These are phyloP conservation scores for Leptographium galeiforme DNA, from an alignment of 2,329 filamentous ascomycete species.

Conservation along the genomic window DNA sequence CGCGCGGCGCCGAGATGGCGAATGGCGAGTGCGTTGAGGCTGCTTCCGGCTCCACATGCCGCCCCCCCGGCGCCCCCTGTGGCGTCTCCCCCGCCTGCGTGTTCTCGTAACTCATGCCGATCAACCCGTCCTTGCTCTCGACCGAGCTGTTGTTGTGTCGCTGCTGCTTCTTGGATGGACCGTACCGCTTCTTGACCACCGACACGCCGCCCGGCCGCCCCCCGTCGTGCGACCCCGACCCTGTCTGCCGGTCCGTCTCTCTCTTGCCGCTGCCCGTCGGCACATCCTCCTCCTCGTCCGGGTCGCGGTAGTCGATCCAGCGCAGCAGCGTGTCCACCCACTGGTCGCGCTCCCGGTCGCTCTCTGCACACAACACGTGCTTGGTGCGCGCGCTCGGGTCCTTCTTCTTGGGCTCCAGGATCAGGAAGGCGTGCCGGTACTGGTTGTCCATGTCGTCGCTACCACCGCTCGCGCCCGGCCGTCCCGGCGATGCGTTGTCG, in stretches of 20 bases:
- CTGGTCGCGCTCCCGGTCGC: constrained; percentile 76
- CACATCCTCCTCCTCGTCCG: constrained; percentile 36
- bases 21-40: constrained; percentile 27
- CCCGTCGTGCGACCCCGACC: constrained; percentile 5
- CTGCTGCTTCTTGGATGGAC: constrained; percentile 29
- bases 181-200: constrained; percentile 20
- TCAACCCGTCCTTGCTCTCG: constrained; percentile 29
- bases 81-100: constrained; percentile 36
- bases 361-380: constrained; percentile 92
- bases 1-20: constrained; percentile 73
- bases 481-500: constrained; percentile 49
- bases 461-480: constrained; percentile 15
- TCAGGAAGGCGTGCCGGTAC: constrained; percentile 90
- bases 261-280: constrained; percentile 22
- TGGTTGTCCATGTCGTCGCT: constrained; percentile 79
- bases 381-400: constrained; percentile 78
- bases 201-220: not conserved
- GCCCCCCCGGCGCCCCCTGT: constrained; percentile 4
- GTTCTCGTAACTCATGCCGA: constrained; percentile 45
- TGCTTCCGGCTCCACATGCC: constrained; percentile 16
- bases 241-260: constrained; percentile 25
- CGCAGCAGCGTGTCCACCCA: constrained; percentile 87
- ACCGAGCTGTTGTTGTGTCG: constrained; percentile 10
- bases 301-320: constrained; percentile 68
- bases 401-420: constrained; percentile 92